Conservation (phyloP, 2,329 filamentous ascomycete species). For the Hypomyces perniciosus region DNA sequence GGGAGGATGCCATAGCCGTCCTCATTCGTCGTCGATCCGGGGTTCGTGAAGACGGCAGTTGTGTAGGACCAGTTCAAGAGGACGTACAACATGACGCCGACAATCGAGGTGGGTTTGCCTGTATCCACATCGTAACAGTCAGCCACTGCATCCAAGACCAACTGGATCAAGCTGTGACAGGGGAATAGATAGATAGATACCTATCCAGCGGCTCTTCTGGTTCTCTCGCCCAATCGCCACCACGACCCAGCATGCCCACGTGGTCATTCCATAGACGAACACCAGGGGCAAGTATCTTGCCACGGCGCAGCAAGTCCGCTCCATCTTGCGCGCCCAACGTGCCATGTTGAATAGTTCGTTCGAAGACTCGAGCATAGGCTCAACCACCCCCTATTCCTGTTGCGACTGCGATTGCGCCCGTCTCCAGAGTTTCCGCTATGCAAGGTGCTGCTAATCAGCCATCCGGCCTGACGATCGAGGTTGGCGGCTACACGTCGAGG, state of each 20-base stretch:
- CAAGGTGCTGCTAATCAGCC: neutral
- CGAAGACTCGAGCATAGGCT: constrained; percentile 3
- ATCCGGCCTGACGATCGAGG: constrained; percentile 9
- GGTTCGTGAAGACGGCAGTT: constrained; percentile 85
- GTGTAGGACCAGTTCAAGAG: constrained; percentile 88
- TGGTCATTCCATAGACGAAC: constrained; percentile 86
- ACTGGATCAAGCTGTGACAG: too few relatives aligned
- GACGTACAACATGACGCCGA: constrained; percentile 66
- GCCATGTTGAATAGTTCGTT: constrained; percentile 34
- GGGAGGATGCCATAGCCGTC: constrained; percentile 76
- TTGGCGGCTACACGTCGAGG: constrained; percentile 3
- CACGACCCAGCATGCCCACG: constrained; percentile 89
- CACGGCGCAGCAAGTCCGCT: constrained; percentile 76
- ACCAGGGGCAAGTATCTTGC: constrained; percentile 78
- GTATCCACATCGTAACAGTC: neutral
- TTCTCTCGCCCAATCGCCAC: constrained; percentile 61
- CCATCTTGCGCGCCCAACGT: constrained; percentile 62
- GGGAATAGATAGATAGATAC: constrained; percentile 29
- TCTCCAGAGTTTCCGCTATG: neutral
- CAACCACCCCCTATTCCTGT: neutral
- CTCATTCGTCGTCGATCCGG: constrained; percentile 63
- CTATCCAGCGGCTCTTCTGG: constrained; percentile 49
- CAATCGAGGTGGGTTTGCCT: constrained; percentile 52
- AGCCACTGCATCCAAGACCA: neutral
- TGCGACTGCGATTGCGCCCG: too few relatives aligned